Conservation (phyloP, 2,329 filamentous ascomycete genomes). For the Emydomyces testavorans region DNA sequence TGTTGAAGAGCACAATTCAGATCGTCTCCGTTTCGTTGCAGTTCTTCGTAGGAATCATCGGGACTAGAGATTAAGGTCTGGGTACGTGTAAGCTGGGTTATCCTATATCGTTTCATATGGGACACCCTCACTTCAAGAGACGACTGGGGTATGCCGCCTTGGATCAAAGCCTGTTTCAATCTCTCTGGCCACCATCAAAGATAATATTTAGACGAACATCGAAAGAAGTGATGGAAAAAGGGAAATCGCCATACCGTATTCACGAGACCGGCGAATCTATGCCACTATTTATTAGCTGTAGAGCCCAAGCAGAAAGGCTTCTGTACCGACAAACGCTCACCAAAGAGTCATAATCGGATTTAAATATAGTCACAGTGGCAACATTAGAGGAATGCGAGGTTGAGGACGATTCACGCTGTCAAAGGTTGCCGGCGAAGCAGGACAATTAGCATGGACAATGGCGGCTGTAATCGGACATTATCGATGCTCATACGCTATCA, state of each 20-base stretch:
- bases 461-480: not conserved
- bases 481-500: not conserved
- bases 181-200: slow-evolving; percentile 27
- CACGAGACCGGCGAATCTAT: slow-evolving; percentile 21
- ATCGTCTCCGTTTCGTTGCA: not conserved
- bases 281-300: slow-evolving; percentile 3
- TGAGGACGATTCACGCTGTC: slow-evolving; percentile 3
- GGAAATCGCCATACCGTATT: slow-evolving; percentile 21
- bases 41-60: not conserved
- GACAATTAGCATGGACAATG: slow-evolving; percentile 1
- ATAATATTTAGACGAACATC: slow-evolving; percentile 3
- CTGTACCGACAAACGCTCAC: slow-evolving; percentile 27
- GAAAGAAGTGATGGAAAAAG: not conserved
- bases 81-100: slow-evolving; percentile 15
- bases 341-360: slow-evolving; percentile 50
- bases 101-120: slow-evolving; percentile 4
- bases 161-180: slow-evolving; percentile 40
- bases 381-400: slow-evolving; percentile 22
- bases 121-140: slow-evolving; percentile 36
- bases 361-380: slow-evolving; percentile 45
- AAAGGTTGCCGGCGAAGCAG: not conserved
- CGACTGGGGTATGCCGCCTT: slow-evolving; percentile 40
- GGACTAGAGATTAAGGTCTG: slow-evolving; percentile 14
- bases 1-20: not conserved
- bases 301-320: slow-evolving; percentile 1